A percentile compares a stretch with the other conserved stretches of the same genome.
Evolutionary conservation across 371 early-diverging fungal genomes (phyloP).

Genomic region (Rhizopus delemar): DNA sequence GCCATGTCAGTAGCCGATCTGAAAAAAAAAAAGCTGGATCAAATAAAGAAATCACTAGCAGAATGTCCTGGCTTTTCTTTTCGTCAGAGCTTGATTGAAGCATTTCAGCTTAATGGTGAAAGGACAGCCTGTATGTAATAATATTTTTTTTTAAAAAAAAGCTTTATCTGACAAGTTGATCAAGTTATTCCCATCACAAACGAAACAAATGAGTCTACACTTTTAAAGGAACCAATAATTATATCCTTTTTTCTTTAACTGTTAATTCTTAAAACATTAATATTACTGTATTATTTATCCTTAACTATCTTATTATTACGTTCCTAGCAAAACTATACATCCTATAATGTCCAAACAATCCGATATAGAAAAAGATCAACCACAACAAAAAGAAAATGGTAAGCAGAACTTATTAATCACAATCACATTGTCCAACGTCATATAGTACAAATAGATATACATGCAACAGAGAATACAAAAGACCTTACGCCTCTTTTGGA

Average conservation of each 20-base stretch:
- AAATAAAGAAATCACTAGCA: neutral
- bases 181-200: conserved; percentile 5
- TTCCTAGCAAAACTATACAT: neutral
- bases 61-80: conserved; percentile 4
- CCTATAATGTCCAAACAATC: conserved; percentile 13
- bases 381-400: neutral
- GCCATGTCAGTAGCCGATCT: conserved; percentile 14
- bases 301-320: conserved; percentile 8
- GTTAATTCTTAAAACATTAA: neutral
- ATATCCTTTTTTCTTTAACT: conserved; percentile 24
- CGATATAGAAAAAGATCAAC: neutral
- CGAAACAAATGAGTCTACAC: neutral
- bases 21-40: conserved; percentile 2
- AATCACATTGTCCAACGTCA: too few species aligned
- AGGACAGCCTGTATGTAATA: conserved; percentile 7
- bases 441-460: neutral
- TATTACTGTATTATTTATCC: neutral
- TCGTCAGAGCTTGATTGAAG: conserved; percentile 7
- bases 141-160: neutral
- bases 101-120: conserved; percentile 12
- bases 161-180: neutral
- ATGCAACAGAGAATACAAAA: neutral
- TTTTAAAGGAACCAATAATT: conserved; percentile 13
- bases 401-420: too few species aligned
- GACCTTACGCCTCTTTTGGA: conserved; percentile 2